Conservation (phyloP, 805 yeast genomes). For the Candida ponderosae region DNA sequence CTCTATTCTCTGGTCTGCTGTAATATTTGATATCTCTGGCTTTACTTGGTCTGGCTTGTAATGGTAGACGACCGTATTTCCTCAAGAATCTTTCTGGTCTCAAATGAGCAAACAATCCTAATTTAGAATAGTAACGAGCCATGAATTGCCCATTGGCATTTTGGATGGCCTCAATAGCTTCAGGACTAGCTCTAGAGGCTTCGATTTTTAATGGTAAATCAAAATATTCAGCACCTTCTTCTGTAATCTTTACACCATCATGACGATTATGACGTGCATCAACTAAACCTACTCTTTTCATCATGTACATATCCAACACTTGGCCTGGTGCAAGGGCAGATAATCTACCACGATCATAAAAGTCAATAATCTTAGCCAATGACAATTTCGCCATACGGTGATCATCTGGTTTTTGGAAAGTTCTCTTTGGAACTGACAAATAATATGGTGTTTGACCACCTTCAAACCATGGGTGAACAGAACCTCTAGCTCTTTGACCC, state of each 20-base stretch:
- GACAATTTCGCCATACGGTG: conserved; percentile 30
- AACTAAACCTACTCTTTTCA: conserved; percentile 68
- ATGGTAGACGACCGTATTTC: conserved; percentile 73
- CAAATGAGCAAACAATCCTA: conserved; percentile 69
- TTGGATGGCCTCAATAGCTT: conserved; percentile 71
- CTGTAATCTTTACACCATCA: conserved; percentile 80
- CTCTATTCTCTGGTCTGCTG: conserved; percentile 62
- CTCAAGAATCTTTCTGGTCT: conserved; percentile 62
- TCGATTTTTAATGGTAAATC: conserved; percentile 67
- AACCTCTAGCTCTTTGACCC: conserved; percentile 95
- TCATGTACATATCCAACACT: conserved; percentile 62
- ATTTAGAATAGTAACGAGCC: conserved; percentile 59
- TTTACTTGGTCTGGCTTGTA: conserved; percentile 78
- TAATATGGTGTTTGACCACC: conserved; percentile 97
- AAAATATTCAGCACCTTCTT: conserved; percentile 45
- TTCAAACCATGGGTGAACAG: conserved; percentile 89
- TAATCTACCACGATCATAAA: conserved; percentile 62
- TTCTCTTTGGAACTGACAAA: conserved; percentile 72
- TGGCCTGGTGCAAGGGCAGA: conserved; percentile 44
- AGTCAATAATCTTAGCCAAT: conserved; percentile 61
- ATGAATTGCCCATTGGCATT: conserved; percentile 64
- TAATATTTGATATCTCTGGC: conserved; percentile 77
- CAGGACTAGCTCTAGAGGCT: conserved; percentile 71
- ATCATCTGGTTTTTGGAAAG: conserved; percentile 53
- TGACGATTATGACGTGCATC: conserved; percentile 48